Conservation (phyloP, 2,329 filamentous ascomycete species). For the Stagonosporopsis tanaceti region DNA sequence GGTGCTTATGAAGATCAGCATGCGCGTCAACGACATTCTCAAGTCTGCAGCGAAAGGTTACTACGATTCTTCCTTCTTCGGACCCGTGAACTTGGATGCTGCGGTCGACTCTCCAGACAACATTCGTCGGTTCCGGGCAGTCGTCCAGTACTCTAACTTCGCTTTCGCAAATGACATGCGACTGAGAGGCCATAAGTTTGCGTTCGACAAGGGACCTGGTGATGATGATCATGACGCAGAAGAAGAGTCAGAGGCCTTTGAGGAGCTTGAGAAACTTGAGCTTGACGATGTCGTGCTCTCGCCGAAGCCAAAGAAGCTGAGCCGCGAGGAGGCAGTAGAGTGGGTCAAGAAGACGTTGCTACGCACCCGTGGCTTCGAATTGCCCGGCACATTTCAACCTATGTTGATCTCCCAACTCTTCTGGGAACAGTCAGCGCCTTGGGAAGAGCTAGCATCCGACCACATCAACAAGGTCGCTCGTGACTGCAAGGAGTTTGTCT, state of each 20-base stretch:
- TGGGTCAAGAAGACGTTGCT: conserved; percentile 53
- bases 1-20: background rate
- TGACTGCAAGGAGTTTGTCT: background rate
- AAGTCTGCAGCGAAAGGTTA: background rate
- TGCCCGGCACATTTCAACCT: conserved; percentile 69
- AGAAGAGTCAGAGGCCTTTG: background rate
- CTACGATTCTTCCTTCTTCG: background rate
- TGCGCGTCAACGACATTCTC: background rate
- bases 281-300: background rate
- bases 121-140: conserved; percentile 2
- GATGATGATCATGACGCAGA: background rate
- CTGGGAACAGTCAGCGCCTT: conserved; percentile 64
- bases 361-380: conserved; percentile 61
- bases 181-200: background rate
- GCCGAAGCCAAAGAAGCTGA: background rate
- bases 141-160: background rate
- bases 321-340: background rate
- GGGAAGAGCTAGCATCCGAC: conserved; percentile 53
- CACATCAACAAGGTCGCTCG: conserved; percentile 40
- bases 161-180: background rate
- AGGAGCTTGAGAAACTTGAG: background rate
- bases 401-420: conserved; percentile 68
- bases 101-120: background rate
- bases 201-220: background rate
- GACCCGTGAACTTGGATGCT: background rate